These are phyloP conservation scores for Ceratocystis eucalypticola DNA, from an alignment of 2,329 filamentous ascomycete species.

Conservation along the genomic window DNA sequence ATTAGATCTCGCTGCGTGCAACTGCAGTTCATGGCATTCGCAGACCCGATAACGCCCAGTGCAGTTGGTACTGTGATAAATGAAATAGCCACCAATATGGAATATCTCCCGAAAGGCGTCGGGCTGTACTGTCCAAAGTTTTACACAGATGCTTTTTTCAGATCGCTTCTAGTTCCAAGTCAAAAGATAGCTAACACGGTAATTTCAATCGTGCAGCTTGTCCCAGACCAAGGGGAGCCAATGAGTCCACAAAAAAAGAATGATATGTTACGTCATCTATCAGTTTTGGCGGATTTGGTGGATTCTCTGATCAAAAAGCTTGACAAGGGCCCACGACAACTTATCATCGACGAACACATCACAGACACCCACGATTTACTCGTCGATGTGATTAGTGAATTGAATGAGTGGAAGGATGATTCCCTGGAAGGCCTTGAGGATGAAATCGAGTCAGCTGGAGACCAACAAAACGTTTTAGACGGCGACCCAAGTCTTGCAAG, in stretches of 20 bases:
- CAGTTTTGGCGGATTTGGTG: background rate
- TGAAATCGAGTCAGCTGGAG: conserved; percentile 42
- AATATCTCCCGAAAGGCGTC: conserved; percentile 58
- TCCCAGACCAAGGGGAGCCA: conserved; percentile 23
- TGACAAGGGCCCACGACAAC: background rate
- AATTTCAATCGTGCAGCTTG: too few relatives aligned
- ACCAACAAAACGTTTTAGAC: conserved; percentile 31
- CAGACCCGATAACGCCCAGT: conserved; percentile 69
- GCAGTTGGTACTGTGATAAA: conserved; percentile 58
- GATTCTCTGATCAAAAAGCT: background rate
- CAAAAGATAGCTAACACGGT: too few relatives aligned
- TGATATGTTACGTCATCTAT: background rate
- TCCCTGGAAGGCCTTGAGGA: conserved; percentile 29
- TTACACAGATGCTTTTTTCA: conserved; percentile 38
- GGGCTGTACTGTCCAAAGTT: conserved; percentile 47
- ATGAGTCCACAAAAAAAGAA: background rate
- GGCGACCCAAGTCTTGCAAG: conserved; percentile 29
- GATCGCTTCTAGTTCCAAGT: too few relatives aligned
- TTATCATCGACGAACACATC: background rate
- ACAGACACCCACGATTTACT: background rate
- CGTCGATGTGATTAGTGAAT: conserved; percentile 5
- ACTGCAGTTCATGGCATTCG: conserved; percentile 73
- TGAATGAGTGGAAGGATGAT: conserved; percentile 6
- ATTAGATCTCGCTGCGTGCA: conserved; percentile 78
- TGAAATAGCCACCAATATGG: conserved; percentile 57